phyloP scores from a whole-genome alignment of 176 grass and related monocot genomes.

The Zoysia pacifica region DNA sequence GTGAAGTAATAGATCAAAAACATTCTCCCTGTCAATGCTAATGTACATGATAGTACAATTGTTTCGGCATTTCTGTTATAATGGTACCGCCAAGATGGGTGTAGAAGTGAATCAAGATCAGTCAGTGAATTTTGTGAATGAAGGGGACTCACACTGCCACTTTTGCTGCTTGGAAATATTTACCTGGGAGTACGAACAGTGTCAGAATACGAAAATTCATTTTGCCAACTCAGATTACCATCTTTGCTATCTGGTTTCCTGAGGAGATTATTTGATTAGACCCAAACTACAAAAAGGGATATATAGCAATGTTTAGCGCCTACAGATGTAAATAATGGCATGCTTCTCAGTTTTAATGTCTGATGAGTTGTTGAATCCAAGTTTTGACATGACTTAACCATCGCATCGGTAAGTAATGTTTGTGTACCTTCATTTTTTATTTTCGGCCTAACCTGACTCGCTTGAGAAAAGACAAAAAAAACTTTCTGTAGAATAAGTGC shows the following conservation, averaged over 20 bases:
- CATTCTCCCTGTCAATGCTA: constrained; percentile 24
- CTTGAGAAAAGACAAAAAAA: neutral
- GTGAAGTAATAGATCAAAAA: constrained; percentile 34
- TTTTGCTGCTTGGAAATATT: constrained; percentile 2
- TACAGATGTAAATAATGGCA: constrained; percentile 26
- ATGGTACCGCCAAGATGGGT: constrained; percentile 25
- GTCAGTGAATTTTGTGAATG: constrained; percentile 20
- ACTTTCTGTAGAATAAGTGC: no score
- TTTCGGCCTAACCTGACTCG: neutral
- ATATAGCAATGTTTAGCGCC: constrained; percentile 8
- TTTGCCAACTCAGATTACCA: constrained; percentile 12
- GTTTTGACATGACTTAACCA: constrained; percentile 20
- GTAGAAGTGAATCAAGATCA: neutral
- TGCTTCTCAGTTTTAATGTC: constrained; percentile 33
- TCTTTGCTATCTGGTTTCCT: constrained; percentile 31
- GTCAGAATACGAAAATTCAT: constrained; percentile 9
- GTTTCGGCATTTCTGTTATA: constrained; percentile 28
- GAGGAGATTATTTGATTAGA: constrained; percentile 15
- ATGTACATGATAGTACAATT: constrained; percentile 20
- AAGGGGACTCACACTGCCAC: neutral
- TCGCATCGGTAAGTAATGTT: constrained; percentile 37
- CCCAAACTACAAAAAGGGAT: constrained; percentile 4
- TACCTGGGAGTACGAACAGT: neutral
- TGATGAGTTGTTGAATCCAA: constrained; percentile 21
- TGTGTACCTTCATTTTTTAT: constrained; percentile 19